These are phyloP conservation scores for Alternaria hordeiaustralica DNA, from an alignment of 2,329 filamentous ascomycete species.

Conservation along the genomic window DNA sequence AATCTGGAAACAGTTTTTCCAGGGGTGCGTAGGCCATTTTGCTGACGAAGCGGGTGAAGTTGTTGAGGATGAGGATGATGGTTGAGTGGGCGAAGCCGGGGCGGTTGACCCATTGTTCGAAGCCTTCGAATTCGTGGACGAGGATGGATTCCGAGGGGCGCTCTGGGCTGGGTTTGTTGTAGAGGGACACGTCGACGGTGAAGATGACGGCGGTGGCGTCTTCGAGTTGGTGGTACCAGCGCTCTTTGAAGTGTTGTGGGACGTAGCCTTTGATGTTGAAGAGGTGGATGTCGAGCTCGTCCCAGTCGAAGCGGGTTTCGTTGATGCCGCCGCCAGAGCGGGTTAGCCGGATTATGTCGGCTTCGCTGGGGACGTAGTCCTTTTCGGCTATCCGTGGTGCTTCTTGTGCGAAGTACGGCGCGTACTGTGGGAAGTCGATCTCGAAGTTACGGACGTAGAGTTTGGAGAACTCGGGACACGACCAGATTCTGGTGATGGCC, in stretches of 20 bases:
- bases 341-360: constrained; percentile 45
- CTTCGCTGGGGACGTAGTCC: constrained; percentile 42
- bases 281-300: constrained; percentile 43
- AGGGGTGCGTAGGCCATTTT: constrained; percentile 41
- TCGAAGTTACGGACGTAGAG: constrained; percentile 45
- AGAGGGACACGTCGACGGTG: constrained; percentile 41
- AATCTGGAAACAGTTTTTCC: constrained; percentile 40
- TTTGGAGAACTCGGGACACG: constrained; percentile 38
- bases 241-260: constrained; percentile 40
- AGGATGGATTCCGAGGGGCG: constrained; percentile 37
- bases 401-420: constrained; percentile 42
- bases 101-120: constrained; percentile 40
- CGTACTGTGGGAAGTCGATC: constrained; percentile 46
- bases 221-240: constrained; percentile 48
- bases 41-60: constrained; percentile 43
- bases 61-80: constrained; percentile 45
- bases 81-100: constrained; percentile 36
- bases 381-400: constrained; percentile 30
- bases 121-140: constrained; percentile 39
- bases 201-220: constrained; percentile 41
- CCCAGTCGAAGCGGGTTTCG: constrained; percentile 46
- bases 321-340: constrained; percentile 39
- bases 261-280: constrained; percentile 45
- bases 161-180: constrained; percentile 40
- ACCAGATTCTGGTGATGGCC: constrained; percentile 39